Evolutionary conservation across 2,329 filamentous ascomycete genomes (phyloP).

Genomic region (Aspergillus sp.): DNA sequence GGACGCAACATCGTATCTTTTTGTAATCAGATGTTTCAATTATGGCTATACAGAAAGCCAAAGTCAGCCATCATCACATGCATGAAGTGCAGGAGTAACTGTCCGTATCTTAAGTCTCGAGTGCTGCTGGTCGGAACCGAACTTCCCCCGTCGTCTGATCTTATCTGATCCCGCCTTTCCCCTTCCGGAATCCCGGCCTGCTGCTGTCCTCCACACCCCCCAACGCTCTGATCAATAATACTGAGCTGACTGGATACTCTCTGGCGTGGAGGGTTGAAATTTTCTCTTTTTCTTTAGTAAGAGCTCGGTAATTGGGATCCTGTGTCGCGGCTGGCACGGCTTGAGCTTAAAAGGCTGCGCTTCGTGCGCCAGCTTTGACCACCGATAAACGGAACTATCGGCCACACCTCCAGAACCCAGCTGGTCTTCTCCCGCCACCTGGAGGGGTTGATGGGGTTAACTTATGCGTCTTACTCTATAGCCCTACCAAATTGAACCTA

Average conservation of each 20-base stretch:
- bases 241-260: background rate
- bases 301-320: background rate
- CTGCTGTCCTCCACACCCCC: background rate
- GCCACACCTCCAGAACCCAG: no score
- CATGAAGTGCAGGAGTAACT: background rate
- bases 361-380: background rate
- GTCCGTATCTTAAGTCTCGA: background rate
- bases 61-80: background rate
- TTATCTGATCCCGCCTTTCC: constrained; percentile 27
- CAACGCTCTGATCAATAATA: constrained; percentile 3
- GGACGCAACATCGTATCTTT: background rate
- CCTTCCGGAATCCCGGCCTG: constrained; percentile 6
- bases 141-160: constrained; percentile 21
- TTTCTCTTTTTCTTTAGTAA: constrained; percentile 9
- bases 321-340: background rate
- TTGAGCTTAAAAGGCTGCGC: background rate
- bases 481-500: background rate
- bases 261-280: constrained; percentile 1
- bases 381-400: constrained; percentile 1
- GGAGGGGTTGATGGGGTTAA: background rate
- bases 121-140: constrained; percentile 6
- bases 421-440: background rate
- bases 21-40: background rate
- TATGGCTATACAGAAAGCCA: background rate
- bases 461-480: background rate